Percentiles rank a stretch among this genome's conserved stretches.
Conservation (phyloP, 805 yeast species). For the Barnettozyma salicaria region DNA sequence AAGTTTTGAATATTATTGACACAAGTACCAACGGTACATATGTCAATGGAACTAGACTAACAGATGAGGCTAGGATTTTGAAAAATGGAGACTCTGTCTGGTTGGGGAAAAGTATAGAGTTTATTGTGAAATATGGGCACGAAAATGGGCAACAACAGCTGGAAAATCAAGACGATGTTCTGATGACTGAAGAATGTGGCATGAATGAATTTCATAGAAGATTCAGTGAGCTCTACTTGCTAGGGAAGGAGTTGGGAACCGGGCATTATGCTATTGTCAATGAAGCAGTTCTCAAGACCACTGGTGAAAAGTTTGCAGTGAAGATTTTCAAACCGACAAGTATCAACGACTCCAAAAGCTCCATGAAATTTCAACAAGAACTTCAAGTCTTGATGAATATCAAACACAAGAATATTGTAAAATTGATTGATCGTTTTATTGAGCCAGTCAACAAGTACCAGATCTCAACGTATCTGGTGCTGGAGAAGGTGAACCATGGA, state of each 20-base stretch:
- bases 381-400: constrained; percentile 58
- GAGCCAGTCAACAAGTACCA: constrained; percentile 44
- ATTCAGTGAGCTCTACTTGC: constrained; percentile 47
- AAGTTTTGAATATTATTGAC: constrained; percentile 44
- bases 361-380: constrained; percentile 53
- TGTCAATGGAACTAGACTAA: constrained; percentile 40
- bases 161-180: constrained; percentile 17
- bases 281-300: constrained; percentile 52
- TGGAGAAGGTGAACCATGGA: constrained; percentile 71
- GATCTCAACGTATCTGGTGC: constrained; percentile 50
- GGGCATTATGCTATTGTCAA: constrained; percentile 83
- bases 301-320: constrained; percentile 63
- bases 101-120: constrained; percentile 7
- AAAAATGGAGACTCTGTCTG: constrained; percentile 8
- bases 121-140: constrained; percentile 4
- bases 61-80: constrained; percentile 33
- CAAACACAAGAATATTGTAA: constrained; percentile 66
- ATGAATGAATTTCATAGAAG: too few species aligned
- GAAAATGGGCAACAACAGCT: constrained; percentile 26
- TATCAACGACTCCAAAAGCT: constrained; percentile 34
- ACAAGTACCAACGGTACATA: constrained; percentile 57
- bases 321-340: constrained; percentile 62
- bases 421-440: constrained; percentile 51
- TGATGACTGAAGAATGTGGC: too few species aligned
- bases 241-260: constrained; percentile 58